Percentiles rank a stretch among this genome's conserved stretches.
These are phyloP conservation scores for Ophiostoma ips DNA, from an alignment of 2,329 filamentous ascomycete species.

Conservation along the genomic window DNA sequence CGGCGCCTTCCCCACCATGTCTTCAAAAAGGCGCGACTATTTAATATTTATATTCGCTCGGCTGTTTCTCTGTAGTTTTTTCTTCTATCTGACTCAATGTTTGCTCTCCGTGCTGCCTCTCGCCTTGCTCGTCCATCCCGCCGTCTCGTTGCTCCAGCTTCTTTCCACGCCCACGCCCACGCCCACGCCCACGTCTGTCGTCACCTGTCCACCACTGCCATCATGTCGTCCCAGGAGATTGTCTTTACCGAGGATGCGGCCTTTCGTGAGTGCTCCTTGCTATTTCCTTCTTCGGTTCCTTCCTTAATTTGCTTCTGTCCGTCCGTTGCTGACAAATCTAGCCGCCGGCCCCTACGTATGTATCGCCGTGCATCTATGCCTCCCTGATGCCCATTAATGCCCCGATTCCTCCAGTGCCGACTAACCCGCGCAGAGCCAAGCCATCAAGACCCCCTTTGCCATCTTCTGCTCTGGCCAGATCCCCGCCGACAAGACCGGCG, in stretches of 20 bases:
- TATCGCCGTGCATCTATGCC: slow-evolving; percentile 2
- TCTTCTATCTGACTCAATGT: too few relatives aligned
- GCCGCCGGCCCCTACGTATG: slow-evolving; percentile 52
- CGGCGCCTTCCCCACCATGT: neutral
- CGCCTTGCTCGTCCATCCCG: neutral
- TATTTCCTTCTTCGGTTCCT: neutral
- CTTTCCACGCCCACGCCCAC: neutral
- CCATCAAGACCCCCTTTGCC: slow-evolving; percentile 49
- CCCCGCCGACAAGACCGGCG: slow-evolving; percentile 45
- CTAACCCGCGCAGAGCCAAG: slow-evolving; percentile 30
- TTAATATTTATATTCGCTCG: neutral
- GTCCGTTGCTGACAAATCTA: slow-evolving; percentile 17
- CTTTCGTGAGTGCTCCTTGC: slow-evolving; percentile 30
- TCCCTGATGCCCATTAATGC: too few relatives aligned
- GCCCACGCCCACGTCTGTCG: neutral
- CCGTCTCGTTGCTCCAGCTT: neutral
- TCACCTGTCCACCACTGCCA: slow-evolving; percentile 21
- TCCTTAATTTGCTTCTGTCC: neutral
- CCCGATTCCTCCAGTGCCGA: neutral
- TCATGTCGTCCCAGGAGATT: slow-evolving; percentile 25
- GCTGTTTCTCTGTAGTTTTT: too few relatives aligned
- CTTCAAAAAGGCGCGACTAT: neutral
- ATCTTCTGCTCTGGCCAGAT: slow-evolving; percentile 60
- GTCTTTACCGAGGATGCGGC: slow-evolving; percentile 47
- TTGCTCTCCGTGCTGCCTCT: neutral